Percentiles rank a stretch among this genome's conserved stretches.
These are phyloP conservation scores for Aspergillus brasiliensis DNA, from an alignment of 2,329 filamentous ascomycete species.

Conservation along the genomic window DNA sequence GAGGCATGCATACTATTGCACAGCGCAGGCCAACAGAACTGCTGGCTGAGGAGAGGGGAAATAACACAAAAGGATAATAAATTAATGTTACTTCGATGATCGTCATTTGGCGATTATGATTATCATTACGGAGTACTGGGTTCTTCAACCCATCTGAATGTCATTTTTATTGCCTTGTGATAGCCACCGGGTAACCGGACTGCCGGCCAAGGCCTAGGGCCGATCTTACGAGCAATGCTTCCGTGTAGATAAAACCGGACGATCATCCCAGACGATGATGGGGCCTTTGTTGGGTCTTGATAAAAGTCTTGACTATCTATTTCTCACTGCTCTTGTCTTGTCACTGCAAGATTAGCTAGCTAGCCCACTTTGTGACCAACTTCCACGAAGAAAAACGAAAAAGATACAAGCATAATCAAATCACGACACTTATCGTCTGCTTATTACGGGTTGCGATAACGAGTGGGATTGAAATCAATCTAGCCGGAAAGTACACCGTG, in stretches of 20 bases:
- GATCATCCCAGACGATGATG: conserved; percentile 12
- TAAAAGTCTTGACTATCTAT: neutral
- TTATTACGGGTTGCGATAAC: too few species aligned
- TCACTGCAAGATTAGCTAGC: neutral
- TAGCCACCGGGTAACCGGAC: conserved; percentile 7
- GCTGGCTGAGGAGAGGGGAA: neutral
- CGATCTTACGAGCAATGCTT: conserved; percentile 15
- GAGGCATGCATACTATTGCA: conserved; percentile 7
- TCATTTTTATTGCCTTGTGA: conserved; percentile 10
- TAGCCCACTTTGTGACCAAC: neutral
- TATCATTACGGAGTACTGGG: conserved; percentile 5
- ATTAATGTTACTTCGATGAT: conserved; percentile 4
- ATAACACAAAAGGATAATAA: neutral
- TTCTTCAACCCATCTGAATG: neutral
- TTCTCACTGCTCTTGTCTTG: neutral
- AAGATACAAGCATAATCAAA: too few species aligned
- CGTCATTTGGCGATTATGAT: neutral
- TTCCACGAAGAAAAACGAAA: too few species aligned
- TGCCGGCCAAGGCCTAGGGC: conserved; percentile 11
- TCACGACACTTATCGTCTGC: too few species aligned
- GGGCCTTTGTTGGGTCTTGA: conserved; percentile 6
- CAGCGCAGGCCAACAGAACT: neutral
- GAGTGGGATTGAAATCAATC: too few species aligned
- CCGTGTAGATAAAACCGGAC: conserved; percentile 13
- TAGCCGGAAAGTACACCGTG: neutral